Percentiles rank a stretch among this genome's conserved stretches.
Evolutionary conservation across 192 early-diverging fungal species (phyloP).

Genomic region (Podila epicladia): DNA sequence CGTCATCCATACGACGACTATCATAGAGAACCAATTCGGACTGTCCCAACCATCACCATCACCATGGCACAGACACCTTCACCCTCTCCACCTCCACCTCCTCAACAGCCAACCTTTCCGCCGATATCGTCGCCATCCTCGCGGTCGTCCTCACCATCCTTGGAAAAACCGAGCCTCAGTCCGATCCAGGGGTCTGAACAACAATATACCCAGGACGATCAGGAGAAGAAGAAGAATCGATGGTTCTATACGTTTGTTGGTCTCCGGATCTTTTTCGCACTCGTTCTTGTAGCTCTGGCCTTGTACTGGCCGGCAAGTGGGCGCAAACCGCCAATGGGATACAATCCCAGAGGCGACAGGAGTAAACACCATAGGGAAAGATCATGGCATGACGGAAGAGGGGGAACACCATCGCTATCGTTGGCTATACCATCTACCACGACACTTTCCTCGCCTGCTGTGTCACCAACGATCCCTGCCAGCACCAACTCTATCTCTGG

Average conservation of each 20-base stretch:
- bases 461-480: neutral
- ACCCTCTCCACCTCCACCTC: neutral
- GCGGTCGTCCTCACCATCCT: neutral
- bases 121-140: neutral
- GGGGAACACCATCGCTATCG: neutral
- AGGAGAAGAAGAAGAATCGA: neutral
- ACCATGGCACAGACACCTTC: neutral
- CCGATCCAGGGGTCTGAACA: neutral
- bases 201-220: conserved; percentile 3
- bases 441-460: neutral
- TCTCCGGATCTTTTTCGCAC: conserved; percentile 13
- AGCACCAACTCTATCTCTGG: neutral
- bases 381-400: neutral
- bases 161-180: neutral
- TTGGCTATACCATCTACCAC: neutral
- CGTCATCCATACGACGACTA: neutral
- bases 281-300: conserved; percentile 20
- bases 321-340: conserved; percentile 12
- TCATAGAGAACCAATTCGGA: neutral
- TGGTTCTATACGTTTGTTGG: neutral
- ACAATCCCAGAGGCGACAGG: neutral
- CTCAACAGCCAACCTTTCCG: neutral
- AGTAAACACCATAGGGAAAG: neutral
- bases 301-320: conserved; percentile 41
- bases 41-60: conserved; percentile 4